Evolutionary conservation across 495 filamentous ascomycete genomes (phyloP).

Genomic region (Hyaloscypha variabilis): DNA sequence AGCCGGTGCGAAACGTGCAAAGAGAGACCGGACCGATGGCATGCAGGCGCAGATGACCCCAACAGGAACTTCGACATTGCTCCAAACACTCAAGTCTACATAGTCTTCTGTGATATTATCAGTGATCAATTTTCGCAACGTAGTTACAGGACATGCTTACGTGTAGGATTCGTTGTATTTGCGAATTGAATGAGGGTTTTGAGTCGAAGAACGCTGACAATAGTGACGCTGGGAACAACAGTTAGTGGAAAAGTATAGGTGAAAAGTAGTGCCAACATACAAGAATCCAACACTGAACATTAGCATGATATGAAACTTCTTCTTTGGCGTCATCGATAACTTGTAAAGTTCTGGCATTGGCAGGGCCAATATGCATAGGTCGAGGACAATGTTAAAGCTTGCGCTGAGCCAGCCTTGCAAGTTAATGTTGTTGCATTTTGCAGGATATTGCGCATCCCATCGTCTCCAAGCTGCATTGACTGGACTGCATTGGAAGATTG

Average conservation of each 20-base stretch:
- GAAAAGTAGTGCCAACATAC: background rate
- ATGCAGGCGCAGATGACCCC: background rate
- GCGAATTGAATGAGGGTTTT: background rate
- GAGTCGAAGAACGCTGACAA: background rate
- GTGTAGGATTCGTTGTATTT: background rate
- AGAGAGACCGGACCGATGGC: background rate
- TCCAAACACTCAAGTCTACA: background rate
- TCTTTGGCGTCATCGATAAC: background rate
- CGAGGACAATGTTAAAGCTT: slow-evolving; percentile 1
- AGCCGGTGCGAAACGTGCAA: slow-evolving; percentile 1
- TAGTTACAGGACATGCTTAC: background rate
- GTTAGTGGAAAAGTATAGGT: background rate
- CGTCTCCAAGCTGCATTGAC: slow-evolving; percentile 30
- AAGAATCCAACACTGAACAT: slow-evolving; percentile 12
- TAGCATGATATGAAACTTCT: slow-evolving; percentile 4
- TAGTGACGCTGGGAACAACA: background rate
- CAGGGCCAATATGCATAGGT: background rate
- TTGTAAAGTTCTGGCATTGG: slow-evolving; percentile 10
- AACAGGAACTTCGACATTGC: background rate
- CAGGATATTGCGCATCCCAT: slow-evolving; percentile 22
- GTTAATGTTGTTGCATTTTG: slow-evolving; percentile 29
- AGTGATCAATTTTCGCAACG: background rate
- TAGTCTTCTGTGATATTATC: background rate
- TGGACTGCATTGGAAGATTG: slow-evolving; percentile 29
- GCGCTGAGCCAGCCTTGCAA: slow-evolving; percentile 10